Evolutionary conservation across 768 basidiomycete genomes (phyloP).

Genomic region (Hebeloma cylindrosporum): DNA sequence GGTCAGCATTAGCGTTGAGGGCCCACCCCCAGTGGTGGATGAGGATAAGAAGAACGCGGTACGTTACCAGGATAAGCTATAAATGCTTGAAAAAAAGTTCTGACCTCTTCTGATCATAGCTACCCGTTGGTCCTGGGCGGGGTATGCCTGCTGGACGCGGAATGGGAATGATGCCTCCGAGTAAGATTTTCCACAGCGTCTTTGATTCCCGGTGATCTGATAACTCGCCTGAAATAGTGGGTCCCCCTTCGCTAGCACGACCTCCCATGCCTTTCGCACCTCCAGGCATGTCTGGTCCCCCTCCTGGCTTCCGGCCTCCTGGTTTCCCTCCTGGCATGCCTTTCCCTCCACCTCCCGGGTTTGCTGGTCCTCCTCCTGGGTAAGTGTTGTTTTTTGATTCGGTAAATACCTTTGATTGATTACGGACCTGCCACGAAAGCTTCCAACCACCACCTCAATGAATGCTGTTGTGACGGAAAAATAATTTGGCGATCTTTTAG

Average conservation of each 20-base stretch:
- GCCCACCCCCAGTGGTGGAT: constrained; percentile 87
- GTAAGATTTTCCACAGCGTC: constrained; percentile 41
- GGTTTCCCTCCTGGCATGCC: constrained; percentile 82
- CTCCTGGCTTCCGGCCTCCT: constrained; percentile 82
- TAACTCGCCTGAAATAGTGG: constrained; percentile 42
- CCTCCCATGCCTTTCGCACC: constrained; percentile 68
- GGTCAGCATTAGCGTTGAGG: constrained; percentile 92
- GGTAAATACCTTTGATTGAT: constrained; percentile 19
- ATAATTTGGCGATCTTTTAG: constrained; percentile 4
- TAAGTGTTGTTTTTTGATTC: constrained; percentile 34
- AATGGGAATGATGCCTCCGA: constrained; percentile 92
- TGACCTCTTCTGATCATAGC: constrained; percentile 39
- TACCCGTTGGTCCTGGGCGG: constrained; percentile 87
- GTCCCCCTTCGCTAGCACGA: constrained; percentile 57
- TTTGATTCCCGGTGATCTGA: constrained; percentile 13
- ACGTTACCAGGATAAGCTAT: constrained; percentile 27
- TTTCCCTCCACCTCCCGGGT: constrained; percentile 80
- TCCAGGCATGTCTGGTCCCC: constrained; percentile 84
- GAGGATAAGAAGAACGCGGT: constrained; percentile 87
- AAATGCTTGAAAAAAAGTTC: constrained; percentile 1
- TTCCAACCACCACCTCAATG: constrained; percentile 50
- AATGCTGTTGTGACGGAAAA: constrained; percentile 7
- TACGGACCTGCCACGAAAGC: too few relatives aligned
- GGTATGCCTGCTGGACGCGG: constrained; percentile 97
- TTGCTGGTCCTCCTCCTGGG: constrained; percentile 84